A percentile compares a stretch with the other conserved stretches of the same genome.
These are phyloP conservation scores for Beauveria caledonica DNA, from an alignment of 2,329 filamentous ascomycete genomes.

Conservation along the genomic window DNA sequence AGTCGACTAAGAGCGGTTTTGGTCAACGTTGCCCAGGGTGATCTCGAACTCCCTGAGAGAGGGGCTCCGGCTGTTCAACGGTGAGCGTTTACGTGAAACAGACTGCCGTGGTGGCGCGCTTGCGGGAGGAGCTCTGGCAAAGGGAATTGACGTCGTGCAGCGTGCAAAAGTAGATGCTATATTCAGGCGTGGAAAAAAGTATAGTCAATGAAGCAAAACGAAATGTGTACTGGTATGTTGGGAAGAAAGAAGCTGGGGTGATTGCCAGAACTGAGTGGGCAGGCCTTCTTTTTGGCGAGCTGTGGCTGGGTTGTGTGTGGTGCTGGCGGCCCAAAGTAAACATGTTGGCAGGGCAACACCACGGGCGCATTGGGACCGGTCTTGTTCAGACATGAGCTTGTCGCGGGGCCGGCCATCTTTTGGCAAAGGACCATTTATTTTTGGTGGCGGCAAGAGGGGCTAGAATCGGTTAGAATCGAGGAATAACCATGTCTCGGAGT, in stretches of 20 bases:
- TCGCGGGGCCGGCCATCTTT: neutral
- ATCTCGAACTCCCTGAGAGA: neutral
- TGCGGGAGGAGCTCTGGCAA: neutral
- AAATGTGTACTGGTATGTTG: slow-evolving; percentile 7
- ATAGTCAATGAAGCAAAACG: slow-evolving; percentile 1
- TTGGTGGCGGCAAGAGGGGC: slow-evolving; percentile 2
- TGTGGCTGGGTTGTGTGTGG: slow-evolving; percentile 9
- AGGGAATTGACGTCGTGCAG: neutral
- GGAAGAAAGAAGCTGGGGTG: slow-evolving; percentile 16
- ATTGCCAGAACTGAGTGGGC: slow-evolving; percentile 9
- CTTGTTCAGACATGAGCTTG: neutral
- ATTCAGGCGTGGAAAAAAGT: neutral
- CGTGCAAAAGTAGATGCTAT: neutral
- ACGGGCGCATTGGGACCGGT: neutral
- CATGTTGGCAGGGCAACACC: slow-evolving; percentile 29
- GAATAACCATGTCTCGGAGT: neutral
- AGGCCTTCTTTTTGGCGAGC: neutral
- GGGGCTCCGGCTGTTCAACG: neutral
- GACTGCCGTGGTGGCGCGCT: neutral
- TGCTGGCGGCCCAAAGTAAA: slow-evolving; percentile 21
- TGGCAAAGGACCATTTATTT: neutral
- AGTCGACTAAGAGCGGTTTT: neutral
- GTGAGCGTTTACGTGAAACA: neutral
- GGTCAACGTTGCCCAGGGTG: slow-evolving; percentile 9
- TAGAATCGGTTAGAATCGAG: neutral